Base-by-base conservation (phyloP, 192 early-diverging fungal species). In the Coemansia asiatica region DNA sequence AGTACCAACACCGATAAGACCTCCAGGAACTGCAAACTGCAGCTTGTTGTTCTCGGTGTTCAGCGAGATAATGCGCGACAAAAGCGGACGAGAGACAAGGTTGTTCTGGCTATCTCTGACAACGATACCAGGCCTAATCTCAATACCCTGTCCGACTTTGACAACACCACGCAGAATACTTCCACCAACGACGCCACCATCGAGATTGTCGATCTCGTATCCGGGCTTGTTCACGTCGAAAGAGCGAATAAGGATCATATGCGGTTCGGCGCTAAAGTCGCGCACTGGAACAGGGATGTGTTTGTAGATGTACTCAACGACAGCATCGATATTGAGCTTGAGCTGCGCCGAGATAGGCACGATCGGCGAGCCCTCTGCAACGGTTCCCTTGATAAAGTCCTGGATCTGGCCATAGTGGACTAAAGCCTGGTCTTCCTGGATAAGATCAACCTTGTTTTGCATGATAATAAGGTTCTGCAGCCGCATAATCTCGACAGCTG, bases 211-310 rank as follows among this genome's bases (percentile, higher is more conserved):
- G 26, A 98, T 90, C 81, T 95, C 95, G 23, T 90, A 87, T 74
- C 97, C 97, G 35, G 97, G 96, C 79, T 97, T 97, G 87, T 99
- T 99, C 65, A 99, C 93, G 75, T 99, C 96, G 63, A 99, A 99
- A 26, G 92, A 94, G 76, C 96, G 92, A 76, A 99, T 99, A 63
- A 99, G 95, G 75, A 97, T 97, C 59, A 99, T 83, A 35, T 91
- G 88, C 29, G 97, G 93, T 53, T 92, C 91, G 8, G 93, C 83
- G 23, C 92, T 82, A 71, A 97, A 99, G 78, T 97, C 95, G 58
- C 95, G 90, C 48, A 91, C 74, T 10, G 97, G 97, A 44, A 99
- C 87, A 19, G 96, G 97, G 56, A 99, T 95, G 63, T 90, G 89
- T 79, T 92, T 96, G 74, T 90, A 89, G 68, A 99, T 96, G 80